Percentiles rank a stretch among this genome's conserved stretches.
These are phyloP conservation scores for Trichoderma reesei DNA, from an alignment of 495 filamentous ascomycete genomes.

Conservation along the genomic window DNA sequence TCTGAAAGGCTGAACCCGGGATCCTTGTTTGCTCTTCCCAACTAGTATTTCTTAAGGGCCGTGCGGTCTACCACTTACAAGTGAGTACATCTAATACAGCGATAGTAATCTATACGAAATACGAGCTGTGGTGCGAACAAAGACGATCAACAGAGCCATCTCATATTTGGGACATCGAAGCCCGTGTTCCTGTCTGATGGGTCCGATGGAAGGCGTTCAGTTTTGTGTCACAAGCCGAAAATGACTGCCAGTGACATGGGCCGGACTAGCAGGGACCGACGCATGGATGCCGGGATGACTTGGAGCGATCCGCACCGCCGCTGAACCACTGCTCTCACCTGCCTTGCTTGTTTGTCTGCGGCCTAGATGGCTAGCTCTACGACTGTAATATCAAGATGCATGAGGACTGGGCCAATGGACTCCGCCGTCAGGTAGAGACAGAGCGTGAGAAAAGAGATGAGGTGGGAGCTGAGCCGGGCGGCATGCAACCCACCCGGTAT, in stretches of 20 bases:
- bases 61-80: no score
- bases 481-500: not conserved
- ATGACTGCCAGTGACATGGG: not conserved
- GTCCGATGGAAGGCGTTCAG: no score
- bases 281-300: not conserved
- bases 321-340: not conserved
- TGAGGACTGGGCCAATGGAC: not conserved
- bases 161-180: no score
- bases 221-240: not conserved
- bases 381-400: slow-evolving; percentile 4
- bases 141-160: no score
- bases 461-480: not conserved
- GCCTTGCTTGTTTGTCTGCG: no score
- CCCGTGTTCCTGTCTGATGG: not conserved
- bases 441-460: not conserved
- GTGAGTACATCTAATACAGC: no score
- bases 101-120: no score
- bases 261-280: not conserved
- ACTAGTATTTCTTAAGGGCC: no score
- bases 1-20: no score
- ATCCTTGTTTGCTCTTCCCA: no score
- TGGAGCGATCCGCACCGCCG: not conserved
- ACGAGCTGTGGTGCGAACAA: no score
- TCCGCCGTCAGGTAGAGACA: not conserved
- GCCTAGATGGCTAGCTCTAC: not conserved